Evolutionary conservation across 768 basidiomycete genomes (phyloP), one percentile per base, ranked within the genome.

Genomic region (Psilocybe tampanensis): DNA sequence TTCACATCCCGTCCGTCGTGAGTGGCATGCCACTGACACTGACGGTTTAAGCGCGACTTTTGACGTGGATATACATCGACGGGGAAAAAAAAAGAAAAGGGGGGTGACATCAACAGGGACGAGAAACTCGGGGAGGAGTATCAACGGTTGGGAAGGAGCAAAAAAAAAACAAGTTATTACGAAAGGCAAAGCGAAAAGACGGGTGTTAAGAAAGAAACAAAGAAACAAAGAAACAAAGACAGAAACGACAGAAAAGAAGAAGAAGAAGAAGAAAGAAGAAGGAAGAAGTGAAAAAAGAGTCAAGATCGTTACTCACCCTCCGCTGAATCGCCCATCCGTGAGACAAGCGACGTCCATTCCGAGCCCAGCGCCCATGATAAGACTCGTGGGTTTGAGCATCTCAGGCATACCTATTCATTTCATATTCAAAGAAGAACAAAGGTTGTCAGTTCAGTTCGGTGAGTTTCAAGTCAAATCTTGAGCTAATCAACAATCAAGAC

Each of bases 291-390:
- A n/a, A n/a, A n/a, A n/a, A n/a, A n/a, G n/a, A n/a, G n/a, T n/a
- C n/a, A n/a, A n/a, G n/a, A n/a, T n/a, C 47, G 41, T 44, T 43
- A 80, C 88, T 74, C 66, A 97, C 94, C 95, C 95, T 77, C 95
- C 95, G 70, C 92, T 94, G 80, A 99, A 99, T 62, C 97, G 87
- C 49, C 97, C 97, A 74, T 99, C 96, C 17, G 97, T 99, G 62
- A 99, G 74, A 72, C 94, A 98, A 36, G 96, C 96, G 47, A 98
- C 97, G 64, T 98, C 96, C 62, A 90, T 78, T 11, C 97, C 97
- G 11, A 98, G 81, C 11, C 97, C 97, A 12, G 97, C 97, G 54
- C 97, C 97, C 93, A 99, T 98, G 72, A 99, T 95, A 67, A 98
- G 71, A 77, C 92, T 93, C 29, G 96, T 98, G 22, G 95, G 95